Conservation (phyloP, 495 filamentous ascomycete genomes). For the Trichoderma orchidacearum region DNA sequence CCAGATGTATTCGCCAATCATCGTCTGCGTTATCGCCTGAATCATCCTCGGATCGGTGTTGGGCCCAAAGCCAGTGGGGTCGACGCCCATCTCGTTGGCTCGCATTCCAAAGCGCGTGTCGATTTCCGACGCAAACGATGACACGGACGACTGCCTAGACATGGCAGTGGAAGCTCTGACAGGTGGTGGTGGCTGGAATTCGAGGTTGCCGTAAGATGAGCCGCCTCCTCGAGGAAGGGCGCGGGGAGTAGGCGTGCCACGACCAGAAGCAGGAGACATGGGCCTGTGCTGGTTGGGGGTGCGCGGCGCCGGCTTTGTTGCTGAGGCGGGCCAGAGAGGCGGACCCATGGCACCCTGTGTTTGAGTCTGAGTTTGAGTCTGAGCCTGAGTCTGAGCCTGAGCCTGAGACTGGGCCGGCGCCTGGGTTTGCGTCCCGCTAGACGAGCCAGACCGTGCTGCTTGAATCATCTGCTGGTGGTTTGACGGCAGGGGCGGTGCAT, state of each 20-base stretch:
- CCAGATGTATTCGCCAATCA: constrained; percentile 98
- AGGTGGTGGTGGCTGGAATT: constrained; percentile 21
- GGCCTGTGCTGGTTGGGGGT: constrained; percentile 44
- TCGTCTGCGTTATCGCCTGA: constrained; percentile 96
- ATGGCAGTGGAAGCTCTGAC: constrained; percentile 5
- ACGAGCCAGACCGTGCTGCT: constrained; percentile 47
- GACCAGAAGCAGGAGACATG: constrained; percentile 20
- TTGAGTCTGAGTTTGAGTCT: constrained; percentile 4
- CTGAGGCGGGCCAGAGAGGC: constrained; percentile 70
- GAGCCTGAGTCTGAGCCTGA: no score
- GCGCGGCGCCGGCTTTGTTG: constrained; percentile 52
- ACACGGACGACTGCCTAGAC: constrained; percentile 69
- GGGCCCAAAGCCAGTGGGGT: constrained; percentile 44
- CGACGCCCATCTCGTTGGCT: constrained; percentile 38
- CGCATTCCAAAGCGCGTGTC: constrained; percentile 75
- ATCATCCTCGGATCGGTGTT: constrained; percentile 95
- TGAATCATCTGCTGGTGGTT: constrained; percentile 79
- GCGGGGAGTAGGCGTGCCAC: constrained; percentile 26
- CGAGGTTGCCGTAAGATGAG: constrained; percentile 19
- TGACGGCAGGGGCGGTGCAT: constrained; percentile 56
- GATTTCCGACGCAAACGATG: constrained; percentile 88
- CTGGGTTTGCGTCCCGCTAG: constrained; percentile 18
- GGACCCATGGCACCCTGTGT: constrained; percentile 62
- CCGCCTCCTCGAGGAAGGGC: constrained; percentile 10
- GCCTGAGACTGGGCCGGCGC: no score